phyloP scores from a whole-genome alignment of 106 monocot genomes.

The Agapanthus africanus region DNA sequence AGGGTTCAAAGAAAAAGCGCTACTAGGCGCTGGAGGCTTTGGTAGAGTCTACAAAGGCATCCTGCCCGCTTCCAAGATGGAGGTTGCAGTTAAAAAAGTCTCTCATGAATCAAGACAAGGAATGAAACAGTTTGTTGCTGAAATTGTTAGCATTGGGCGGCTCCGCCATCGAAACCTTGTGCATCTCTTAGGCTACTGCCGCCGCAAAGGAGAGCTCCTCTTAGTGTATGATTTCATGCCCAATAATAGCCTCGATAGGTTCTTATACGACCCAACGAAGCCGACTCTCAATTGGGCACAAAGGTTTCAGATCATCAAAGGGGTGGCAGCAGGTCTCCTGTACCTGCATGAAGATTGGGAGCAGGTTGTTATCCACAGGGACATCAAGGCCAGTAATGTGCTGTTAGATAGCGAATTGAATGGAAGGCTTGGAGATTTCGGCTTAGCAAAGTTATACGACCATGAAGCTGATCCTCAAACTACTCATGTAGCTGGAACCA shows the following conservation, averaged over 20 bases:
- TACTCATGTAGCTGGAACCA: too few relatives aligned
- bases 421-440: too few relatives aligned
- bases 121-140: slow-evolving; percentile 9
- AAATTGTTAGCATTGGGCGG: slow-evolving; percentile 15
- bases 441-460: too few relatives aligned
- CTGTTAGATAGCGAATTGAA: slow-evolving; percentile 10
- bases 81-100: slow-evolving; percentile 12
- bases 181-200: slow-evolving; percentile 14
- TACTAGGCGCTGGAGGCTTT: slow-evolving; percentile 11
- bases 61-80: background rate
- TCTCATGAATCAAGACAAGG: slow-evolving; percentile 17
- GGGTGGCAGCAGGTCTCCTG: slow-evolving; percentile 5
- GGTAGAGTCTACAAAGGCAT: slow-evolving; percentile 17
- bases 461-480: too few relatives aligned
- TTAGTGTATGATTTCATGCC: slow-evolving; percentile 14
- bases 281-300: background rate
- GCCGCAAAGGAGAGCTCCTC: slow-evolving; percentile 16
- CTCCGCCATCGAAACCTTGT: slow-evolving; percentile 17
- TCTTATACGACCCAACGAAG: background rate
- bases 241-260: slow-evolving; percentile 11
- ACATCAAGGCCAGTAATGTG: slow-evolving; percentile 14
- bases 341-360: slow-evolving; percentile 21
- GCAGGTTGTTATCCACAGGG: slow-evolving; percentile 14
- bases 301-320: slow-evolving; percentile 11
- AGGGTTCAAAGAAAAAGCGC: slow-evolving; percentile 6